Percentiles rank a stretch among this genome's conserved stretches.
These are phyloP conservation scores for Globisporangium solare DNA, from an alignment of 352 stramenopile species.

Conservation along the genomic window DNA sequence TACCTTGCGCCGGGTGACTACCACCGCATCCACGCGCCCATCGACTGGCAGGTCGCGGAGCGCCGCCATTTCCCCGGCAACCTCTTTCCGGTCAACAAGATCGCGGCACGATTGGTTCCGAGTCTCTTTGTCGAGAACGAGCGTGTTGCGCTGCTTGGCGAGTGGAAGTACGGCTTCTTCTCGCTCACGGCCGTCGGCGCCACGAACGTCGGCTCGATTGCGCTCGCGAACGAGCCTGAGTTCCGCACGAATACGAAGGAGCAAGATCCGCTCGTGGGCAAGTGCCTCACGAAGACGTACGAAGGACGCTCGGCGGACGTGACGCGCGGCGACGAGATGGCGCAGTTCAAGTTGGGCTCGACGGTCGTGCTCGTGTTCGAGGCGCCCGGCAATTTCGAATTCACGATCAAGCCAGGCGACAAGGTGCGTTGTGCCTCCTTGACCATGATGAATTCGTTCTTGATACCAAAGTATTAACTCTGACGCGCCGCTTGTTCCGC, in stretches of 20 bases:
- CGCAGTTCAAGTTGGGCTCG: slow-evolving; percentile 82
- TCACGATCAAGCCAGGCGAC: slow-evolving; percentile 67
- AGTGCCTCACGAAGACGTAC: slow-evolving; percentile 55
- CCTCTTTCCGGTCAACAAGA: slow-evolving; percentile 75
- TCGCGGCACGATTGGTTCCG: slow-evolving; percentile 57
- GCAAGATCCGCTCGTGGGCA: slow-evolving; percentile 48
- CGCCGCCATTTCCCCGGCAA: slow-evolving; percentile 81
- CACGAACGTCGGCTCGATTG: slow-evolving; percentile 87
- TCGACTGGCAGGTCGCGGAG: slow-evolving; percentile 70
- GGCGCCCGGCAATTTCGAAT: slow-evolving; percentile 66
- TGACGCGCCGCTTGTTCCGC: no score
- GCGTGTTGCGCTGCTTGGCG: slow-evolving; percentile 62
- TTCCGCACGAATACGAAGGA: slow-evolving; percentile 56
- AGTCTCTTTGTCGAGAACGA: slow-evolving; percentile 85
- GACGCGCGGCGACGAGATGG: slow-evolving; percentile 61
- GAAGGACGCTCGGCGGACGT: slow-evolving; percentile 24
- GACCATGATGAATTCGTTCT: neutral
- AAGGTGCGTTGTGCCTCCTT: slow-evolving; percentile 32
- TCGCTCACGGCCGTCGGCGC: slow-evolving; percentile 79
- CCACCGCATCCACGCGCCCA: slow-evolving; percentile 82
- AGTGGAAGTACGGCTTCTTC: slow-evolving; percentile 81
- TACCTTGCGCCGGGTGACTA: slow-evolving; percentile 86
- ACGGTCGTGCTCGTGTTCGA: slow-evolving; percentile 87
- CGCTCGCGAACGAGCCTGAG: slow-evolving; percentile 59
- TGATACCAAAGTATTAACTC: neutral